Base-by-base conservation (phyloP, 176 grass and related monocot genomes). In the Musa beccarii region DNA sequence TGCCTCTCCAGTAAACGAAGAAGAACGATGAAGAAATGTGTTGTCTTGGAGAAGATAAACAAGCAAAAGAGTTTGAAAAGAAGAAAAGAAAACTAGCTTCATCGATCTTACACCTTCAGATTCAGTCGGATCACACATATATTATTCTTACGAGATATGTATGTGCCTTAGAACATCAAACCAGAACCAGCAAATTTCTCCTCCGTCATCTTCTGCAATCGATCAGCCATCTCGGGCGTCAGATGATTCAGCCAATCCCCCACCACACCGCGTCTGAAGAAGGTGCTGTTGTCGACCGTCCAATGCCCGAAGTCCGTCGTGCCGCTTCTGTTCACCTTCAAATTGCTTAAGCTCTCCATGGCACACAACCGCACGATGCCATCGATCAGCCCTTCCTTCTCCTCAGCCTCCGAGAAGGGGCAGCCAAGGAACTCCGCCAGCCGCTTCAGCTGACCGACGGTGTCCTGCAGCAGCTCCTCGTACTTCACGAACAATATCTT, bases 401-500 rank as follows among this genome's bases (percentile, higher is more conserved):
- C 26, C 73, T 72, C 78, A 17, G 8, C 67, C 73, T 8, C 66
- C 11, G 64, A 61, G 59, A 83, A 83, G 2, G 66, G 74, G 34
- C 49, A 1, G 1, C 66, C 81, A 0, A 77, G 10, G 67, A 85
- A 78, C 15, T 76, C 67, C 0, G 59, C 79, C 8, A 81, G 57
- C 51, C 59, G 26, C 22, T 53, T 51, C 56, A 81, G 51, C 10
- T 77, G 51, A 2, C 26, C 67, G 2, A 24, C 56, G 2, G 79
- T 20, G 78, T 81, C 68, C 6, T 21, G 9, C 0, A 10, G 14
- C 57, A 81, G 23, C 74, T 77, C 83, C 74, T 85, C 79, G 52
- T 81, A 77, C 28, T 51, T 81, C 11, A 81, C 2, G 68, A 85
- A 85, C 55, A 85, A 14, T 29, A 81, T 79, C 52, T 80, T 51